phyloP scores from a whole-genome alignment of 495 filamentous ascomycete species.

The Aspergillus mulundensis region DNA sequence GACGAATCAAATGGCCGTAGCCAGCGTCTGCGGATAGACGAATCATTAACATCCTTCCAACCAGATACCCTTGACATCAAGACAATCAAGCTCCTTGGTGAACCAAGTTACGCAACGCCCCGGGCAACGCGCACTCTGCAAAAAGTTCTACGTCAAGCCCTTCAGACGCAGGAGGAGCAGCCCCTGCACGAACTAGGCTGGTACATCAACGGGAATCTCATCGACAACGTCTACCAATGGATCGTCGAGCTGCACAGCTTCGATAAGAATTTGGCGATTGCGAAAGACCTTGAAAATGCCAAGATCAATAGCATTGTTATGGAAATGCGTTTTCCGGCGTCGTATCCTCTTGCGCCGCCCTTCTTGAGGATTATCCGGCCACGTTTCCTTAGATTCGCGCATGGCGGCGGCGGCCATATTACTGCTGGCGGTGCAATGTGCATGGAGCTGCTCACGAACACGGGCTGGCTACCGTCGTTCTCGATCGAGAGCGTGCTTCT shows the following conservation, averaged over 20 bases:
- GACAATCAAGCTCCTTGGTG: constrained; percentile 52
- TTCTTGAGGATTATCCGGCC: constrained; percentile 84
- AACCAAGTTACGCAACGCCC: constrained; percentile 66
- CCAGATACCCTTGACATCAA: constrained; percentile 58
- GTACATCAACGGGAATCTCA: constrained; percentile 63
- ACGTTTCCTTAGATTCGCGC: constrained; percentile 64
- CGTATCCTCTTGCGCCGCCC: constrained; percentile 75
- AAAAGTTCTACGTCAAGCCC: constrained; percentile 54
- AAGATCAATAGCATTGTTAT: constrained; percentile 65
- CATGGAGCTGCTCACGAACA: constrained; percentile 84
- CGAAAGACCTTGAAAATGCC: constrained; percentile 64
- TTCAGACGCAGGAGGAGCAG: constrained; percentile 60
- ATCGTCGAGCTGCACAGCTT: constrained; percentile 90
- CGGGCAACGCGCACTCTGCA: constrained; percentile 59
- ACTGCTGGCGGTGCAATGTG: constrained; percentile 86
- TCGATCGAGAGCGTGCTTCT: constrained; percentile 77
- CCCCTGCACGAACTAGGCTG: constrained; percentile 74
- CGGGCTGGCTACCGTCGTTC: constrained; percentile 71
- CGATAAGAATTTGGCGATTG: constrained; percentile 62
- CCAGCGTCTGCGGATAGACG: not conserved
- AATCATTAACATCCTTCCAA: constrained; percentile 55
- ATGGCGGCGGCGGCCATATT: constrained; percentile 84
- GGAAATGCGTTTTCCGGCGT: constrained; percentile 72
- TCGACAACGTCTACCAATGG: constrained; percentile 84
- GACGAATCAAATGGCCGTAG: not conserved